Evolutionary conservation across 2,329 filamentous ascomycete genomes (phyloP).

Genomic region (Aspergillus spinulosporus): DNA sequence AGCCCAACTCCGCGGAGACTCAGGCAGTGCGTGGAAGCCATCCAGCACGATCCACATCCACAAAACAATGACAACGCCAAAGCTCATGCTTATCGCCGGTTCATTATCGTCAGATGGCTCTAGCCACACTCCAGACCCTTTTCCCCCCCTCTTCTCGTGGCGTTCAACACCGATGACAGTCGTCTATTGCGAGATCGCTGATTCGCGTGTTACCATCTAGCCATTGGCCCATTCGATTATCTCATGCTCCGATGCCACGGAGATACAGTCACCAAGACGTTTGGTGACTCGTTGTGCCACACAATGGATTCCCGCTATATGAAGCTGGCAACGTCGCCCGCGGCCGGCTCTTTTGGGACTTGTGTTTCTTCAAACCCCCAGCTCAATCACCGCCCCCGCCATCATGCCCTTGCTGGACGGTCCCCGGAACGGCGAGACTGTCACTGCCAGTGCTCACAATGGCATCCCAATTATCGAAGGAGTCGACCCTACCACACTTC

Average conservation of each 20-base stretch:
- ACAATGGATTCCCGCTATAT: constrained; percentile 8
- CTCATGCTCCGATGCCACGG: constrained; percentile 18
- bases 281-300: constrained; percentile 9
- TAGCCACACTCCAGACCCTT: neutral
- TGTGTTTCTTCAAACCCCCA: neutral
- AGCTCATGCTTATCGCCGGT: neutral
- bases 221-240: constrained; percentile 19
- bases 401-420: constrained; percentile 36
- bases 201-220: constrained; percentile 10
- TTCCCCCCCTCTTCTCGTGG: neutral
- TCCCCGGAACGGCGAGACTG: constrained; percentile 26
- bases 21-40: neutral
- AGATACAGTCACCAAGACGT: constrained; percentile 13
- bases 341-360: neutral
- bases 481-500: constrained; percentile 10
- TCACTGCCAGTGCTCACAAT: constrained; percentile 24
- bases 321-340: neutral
- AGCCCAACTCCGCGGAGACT: constrained; percentile 12
- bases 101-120: constrained; percentile 1
- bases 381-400: neutral
- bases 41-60: neutral
- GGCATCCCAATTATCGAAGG: constrained; percentile 10
- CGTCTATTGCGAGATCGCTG: constrained; percentile 17
- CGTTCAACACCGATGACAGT: neutral
- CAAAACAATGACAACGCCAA: neutral